Percentiles rank a stretch among this genome's conserved stretches.
phyloP scores from a whole-genome alignment of 2,329 filamentous ascomycete genomes.

The Monilinia fructigena region DNA sequence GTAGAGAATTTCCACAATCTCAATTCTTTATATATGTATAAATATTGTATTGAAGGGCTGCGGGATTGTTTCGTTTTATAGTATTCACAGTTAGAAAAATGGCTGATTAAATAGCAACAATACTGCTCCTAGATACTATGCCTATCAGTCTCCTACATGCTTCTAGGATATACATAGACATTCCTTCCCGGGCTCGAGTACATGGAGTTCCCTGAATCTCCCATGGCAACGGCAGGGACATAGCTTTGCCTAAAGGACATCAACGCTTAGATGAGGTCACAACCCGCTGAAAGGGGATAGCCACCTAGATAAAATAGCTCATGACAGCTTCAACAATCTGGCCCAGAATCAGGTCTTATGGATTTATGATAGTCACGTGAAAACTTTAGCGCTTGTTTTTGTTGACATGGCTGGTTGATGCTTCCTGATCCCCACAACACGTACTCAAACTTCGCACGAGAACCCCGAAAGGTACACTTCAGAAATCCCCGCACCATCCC shows the following conservation, averaged over 20 bases:
- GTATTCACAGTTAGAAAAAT: background rate
- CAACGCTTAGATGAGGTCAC: background rate
- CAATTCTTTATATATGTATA: background rate
- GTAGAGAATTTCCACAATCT: background rate
- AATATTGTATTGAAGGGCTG: background rate
- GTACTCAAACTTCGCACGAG: constrained; percentile 17
- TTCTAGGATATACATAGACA: constrained; percentile 7
- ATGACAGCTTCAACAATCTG: background rate
- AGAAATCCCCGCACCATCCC: constrained; percentile 13
- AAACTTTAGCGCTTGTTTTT: constrained; percentile 16
- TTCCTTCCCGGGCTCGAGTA: constrained; percentile 14
- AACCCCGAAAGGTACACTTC: constrained; percentile 8
- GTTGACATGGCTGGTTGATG: constrained; percentile 17
- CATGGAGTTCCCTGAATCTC: constrained; percentile 13
- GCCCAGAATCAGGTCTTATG: background rate
- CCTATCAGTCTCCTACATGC: background rate
- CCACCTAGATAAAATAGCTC: background rate
- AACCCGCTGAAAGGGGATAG: background rate
- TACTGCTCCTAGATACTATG: background rate
- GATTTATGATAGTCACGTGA: background rate
- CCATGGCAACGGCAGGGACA: constrained; percentile 12
- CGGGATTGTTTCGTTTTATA: background rate
- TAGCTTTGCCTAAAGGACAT: background rate
- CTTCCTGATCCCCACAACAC: constrained; percentile 19
- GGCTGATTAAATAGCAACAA: background rate